A percentile compares a stretch with the other conserved stretches of the same genome.
Conservation (phyloP, 1,284 basidiomycete species). For the Ganoderma lingzhi region DNA sequence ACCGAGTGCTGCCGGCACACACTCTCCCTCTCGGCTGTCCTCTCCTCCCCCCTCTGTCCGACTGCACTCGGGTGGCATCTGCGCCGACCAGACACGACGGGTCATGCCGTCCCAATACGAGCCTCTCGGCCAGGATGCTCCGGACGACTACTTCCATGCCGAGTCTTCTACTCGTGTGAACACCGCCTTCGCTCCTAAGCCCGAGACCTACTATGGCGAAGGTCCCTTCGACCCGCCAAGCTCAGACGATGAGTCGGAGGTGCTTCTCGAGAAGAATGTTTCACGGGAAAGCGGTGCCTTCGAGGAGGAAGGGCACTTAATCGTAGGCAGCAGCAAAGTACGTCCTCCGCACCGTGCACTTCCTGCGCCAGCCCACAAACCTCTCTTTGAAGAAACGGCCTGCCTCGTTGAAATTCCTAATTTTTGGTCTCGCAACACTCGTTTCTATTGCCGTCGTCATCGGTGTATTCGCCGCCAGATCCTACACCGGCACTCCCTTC, state of each 20-base stretch:
- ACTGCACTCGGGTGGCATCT: not conserved
- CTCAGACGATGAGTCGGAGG: constrained; percentile 56
- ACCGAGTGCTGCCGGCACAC: constrained; percentile 2
- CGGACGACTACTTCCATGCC: constrained; percentile 24
- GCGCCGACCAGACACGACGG: constrained; percentile 18
- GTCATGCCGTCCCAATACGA: constrained; percentile 35
- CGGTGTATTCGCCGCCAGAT: constrained; percentile 75
- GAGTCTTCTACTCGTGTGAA: constrained; percentile 14
- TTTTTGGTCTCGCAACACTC: constrained; percentile 60
- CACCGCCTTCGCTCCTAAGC: constrained; percentile 31
- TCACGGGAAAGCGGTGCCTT: constrained; percentile 35
- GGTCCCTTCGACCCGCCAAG: constrained; percentile 76
- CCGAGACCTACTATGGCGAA: constrained; percentile 68
- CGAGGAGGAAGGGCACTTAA: constrained; percentile 43
- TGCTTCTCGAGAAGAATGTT: constrained; percentile 50
- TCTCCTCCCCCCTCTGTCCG: not conserved
- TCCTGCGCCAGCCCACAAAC: too few species aligned
- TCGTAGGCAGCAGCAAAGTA: constrained; percentile 48
- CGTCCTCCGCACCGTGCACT: too few species aligned
- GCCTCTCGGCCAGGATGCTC: constrained; percentile 31
- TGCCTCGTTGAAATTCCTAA: constrained; percentile 60
- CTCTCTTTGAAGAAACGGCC: constrained; percentile 48
- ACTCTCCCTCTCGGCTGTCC: not conserved
- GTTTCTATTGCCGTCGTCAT: constrained; percentile 66
- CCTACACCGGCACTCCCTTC: constrained; percentile 65